A percentile compares a stretch with the other conserved stretches of the same genome.
phyloP scores from a whole-genome alignment of 2,329 filamentous ascomycete species.

The Uncinocarpus reesii region DNA sequence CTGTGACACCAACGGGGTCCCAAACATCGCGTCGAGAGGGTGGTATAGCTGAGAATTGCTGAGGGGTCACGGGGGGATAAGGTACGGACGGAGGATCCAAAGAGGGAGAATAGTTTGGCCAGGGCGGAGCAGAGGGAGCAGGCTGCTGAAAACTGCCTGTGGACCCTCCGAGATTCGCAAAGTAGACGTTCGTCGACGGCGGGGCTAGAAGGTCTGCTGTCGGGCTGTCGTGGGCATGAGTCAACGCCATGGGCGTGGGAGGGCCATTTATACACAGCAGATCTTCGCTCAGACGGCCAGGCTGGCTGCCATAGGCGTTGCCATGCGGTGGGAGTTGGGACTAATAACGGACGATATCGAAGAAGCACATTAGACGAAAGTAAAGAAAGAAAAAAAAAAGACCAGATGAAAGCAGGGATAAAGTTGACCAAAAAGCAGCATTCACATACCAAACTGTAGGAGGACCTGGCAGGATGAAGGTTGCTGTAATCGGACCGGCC shows the following conservation, averaged over 20 bases:
- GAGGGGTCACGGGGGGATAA: not conserved
- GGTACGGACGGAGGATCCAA: not conserved
- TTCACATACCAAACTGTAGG: conserved; percentile 1
- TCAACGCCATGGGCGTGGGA: not conserved
- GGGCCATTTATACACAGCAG: conserved; percentile 16
- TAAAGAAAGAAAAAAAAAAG: not conserved
- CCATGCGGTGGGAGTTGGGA: not conserved
- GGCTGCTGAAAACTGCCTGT: not conserved
- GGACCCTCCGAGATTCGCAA: not conserved
- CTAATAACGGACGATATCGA: not conserved
- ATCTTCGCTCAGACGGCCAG: conserved; percentile 23
- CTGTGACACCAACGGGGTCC: not conserved
- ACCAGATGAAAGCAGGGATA: not conserved
- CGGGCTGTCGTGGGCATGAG: not conserved
- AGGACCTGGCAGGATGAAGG: not conserved
- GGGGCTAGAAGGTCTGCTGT: not conserved
- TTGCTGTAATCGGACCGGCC: not conserved
- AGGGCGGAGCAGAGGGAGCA: not conserved
- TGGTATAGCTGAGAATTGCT: not conserved
- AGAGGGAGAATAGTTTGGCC: not conserved
- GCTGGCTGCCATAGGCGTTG: conserved; percentile 11
- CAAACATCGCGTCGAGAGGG: conserved; percentile 1
- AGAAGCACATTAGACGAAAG: not conserved
- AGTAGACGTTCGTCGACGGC: not conserved
- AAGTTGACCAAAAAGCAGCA: not conserved